Conservation (phyloP, 2,329 filamentous ascomycete genomes). For the Alternaria rosae region DNA sequence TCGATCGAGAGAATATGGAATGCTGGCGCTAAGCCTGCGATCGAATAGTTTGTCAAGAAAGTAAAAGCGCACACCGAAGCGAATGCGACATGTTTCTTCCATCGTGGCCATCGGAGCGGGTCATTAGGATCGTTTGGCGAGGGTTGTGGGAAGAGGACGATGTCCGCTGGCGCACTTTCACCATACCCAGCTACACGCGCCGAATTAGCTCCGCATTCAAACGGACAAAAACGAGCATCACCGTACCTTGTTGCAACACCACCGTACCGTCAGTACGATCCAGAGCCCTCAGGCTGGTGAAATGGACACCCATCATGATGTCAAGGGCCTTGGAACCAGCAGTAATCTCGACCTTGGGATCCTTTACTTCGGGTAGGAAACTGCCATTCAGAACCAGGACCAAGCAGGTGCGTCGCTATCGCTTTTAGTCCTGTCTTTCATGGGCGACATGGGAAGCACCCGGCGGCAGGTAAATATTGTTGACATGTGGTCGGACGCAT, state of each 20-base stretch:
- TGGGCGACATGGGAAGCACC: slow-evolving; percentile 15
- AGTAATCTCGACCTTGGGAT: background rate
- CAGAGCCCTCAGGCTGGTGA: slow-evolving; percentile 46
- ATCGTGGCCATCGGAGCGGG: slow-evolving; percentile 57
- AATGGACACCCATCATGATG: slow-evolving; percentile 40
- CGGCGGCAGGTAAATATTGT: slow-evolving; percentile 6
- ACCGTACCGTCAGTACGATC: slow-evolving; percentile 51
- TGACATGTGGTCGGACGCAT: slow-evolving; percentile 5
- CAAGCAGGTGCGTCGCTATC: slow-evolving; percentile 15
- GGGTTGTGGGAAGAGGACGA: slow-evolving; percentile 59
- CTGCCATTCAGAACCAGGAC: slow-evolving; percentile 25
- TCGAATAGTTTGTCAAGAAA: slow-evolving; percentile 57
- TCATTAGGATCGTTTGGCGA: slow-evolving; percentile 57
- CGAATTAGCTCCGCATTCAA: background rate
- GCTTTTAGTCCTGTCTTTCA: slow-evolving; percentile 5
- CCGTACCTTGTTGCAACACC: slow-evolving; percentile 39
- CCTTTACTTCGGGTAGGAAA: slow-evolving; percentile 23
- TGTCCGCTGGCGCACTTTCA: slow-evolving; percentile 2
- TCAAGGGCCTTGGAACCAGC: background rate
- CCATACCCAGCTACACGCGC: background rate
- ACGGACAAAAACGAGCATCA: background rate
- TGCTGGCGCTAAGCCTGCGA: slow-evolving; percentile 55
- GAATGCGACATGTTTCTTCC: slow-evolving; percentile 55
- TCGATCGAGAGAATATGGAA: slow-evolving; percentile 55
- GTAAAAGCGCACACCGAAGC: slow-evolving; percentile 54